Conservation (phyloP, 441 rosid genomes). For the Bruguiera hainesii region DNA sequence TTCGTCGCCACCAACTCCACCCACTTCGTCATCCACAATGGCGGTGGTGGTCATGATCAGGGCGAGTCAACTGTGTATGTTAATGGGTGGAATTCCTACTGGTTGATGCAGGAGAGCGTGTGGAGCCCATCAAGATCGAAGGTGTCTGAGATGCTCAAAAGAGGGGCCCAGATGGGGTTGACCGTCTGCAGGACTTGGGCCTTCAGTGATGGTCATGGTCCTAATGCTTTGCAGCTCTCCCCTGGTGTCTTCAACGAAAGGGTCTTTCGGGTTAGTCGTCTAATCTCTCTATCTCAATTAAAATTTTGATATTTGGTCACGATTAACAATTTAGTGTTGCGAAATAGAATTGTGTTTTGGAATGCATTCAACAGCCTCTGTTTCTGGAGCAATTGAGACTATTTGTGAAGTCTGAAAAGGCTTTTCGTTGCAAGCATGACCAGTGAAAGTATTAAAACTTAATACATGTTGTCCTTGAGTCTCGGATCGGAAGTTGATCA, state of each 20-base stretch:
- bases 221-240: slow-evolving; percentile 36
- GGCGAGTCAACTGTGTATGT: slow-evolving; percentile 21
- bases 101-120: slow-evolving; percentile 39
- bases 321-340: too few species aligned
- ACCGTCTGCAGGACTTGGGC: slow-evolving; percentile 58
- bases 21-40: slow-evolving; percentile 28
- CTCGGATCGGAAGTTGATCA: too few species aligned
- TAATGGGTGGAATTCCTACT: slow-evolving; percentile 45
- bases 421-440: too few species aligned
- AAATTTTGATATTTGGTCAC: too few species aligned
- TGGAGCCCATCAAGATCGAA: slow-evolving; percentile 28
- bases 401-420: too few species aligned
- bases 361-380: too few species aligned
- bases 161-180: slow-evolving; percentile 42
- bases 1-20: slow-evolving; percentile 38
- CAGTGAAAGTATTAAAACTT: too few species aligned
- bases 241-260: slow-evolving; percentile 43
- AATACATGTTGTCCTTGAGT: too few species aligned
- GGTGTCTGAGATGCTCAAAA: slow-evolving; percentile 33
- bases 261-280: slow-evolving; percentile 32
- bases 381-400: too few species aligned
- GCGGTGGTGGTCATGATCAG: not conserved
- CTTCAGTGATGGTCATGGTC: slow-evolving; percentile 41
- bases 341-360: too few species aligned
- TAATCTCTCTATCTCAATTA: not conserved